Evolutionary conservation across 2,329 filamentous ascomycete species (phyloP).

Genomic region (Chalaropsis ovoidea): DNA sequence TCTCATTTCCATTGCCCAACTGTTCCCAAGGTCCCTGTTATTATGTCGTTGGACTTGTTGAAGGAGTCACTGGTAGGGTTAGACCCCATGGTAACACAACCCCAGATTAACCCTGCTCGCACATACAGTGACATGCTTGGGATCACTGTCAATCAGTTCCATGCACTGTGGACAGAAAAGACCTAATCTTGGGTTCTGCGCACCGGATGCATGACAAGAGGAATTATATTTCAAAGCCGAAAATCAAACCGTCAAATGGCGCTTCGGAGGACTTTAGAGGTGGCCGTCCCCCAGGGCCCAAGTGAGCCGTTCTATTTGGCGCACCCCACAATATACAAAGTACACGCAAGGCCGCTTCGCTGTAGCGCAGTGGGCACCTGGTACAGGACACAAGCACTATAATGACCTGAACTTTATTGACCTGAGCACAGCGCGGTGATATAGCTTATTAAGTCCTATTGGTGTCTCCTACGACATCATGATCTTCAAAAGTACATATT

Average conservation of each 20-base stretch:
- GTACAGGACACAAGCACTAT: conserved; percentile 13
- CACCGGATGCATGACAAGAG: background rate
- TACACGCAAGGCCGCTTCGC: no score
- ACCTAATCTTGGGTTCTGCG: background rate
- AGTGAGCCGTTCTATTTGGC: background rate
- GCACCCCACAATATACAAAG: background rate
- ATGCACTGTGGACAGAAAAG: background rate
- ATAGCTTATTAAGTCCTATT: background rate
- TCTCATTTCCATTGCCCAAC: background rate
- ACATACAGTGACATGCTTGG: background rate
- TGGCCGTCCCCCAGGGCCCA: no score
- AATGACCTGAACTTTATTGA: conserved; percentile 5
- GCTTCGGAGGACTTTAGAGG: background rate
- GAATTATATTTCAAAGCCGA: no score
- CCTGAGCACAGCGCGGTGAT: background rate
- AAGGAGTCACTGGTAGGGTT: background rate
- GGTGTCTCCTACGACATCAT: background rate
- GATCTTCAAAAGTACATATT: background rate
- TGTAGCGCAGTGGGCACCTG: background rate
- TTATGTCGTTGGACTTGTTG: background rate
- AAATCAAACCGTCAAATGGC: background rate
- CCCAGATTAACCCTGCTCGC: background rate
- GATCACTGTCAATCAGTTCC: no score
- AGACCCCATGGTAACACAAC: background rate
- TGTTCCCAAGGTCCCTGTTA: background rate